Evolutionary conservation across 1,139 yeast species (phyloP).

Genomic region (Lodderomyces beijingensis): DNA sequence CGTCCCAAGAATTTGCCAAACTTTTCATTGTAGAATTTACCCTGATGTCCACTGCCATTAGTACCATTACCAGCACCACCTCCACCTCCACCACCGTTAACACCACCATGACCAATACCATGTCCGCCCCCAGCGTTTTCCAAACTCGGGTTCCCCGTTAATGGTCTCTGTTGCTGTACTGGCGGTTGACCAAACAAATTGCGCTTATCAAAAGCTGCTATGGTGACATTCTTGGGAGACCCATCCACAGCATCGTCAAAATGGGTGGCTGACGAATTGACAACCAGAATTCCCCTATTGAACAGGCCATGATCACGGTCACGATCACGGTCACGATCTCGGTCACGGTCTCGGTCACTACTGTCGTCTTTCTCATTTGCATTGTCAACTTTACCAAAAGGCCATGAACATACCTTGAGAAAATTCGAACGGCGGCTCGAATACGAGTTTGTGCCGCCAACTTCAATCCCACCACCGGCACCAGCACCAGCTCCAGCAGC

Average conservation of each 20-base stretch:
- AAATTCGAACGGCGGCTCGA: conserved; percentile 10
- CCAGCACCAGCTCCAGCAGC: conserved; percentile 2
- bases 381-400: conserved; percentile 11
- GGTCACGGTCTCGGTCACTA: too few relatives aligned
- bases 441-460: conserved; percentile 1
- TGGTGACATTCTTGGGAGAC: conserved; percentile 3
- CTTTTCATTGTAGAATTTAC: conserved; percentile 6
- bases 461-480: neutral
- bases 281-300: too few relatives aligned
- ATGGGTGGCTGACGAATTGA: conserved; percentile 1
- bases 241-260: neutral
- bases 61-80: neutral
- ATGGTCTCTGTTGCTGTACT: conserved; percentile 5
- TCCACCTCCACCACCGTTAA: conserved; percentile 3
- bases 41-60: neutral
- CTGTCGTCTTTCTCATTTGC: conserved; percentile 6
- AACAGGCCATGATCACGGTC: too few relatives aligned
- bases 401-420: conserved; percentile 14
- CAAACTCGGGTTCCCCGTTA: conserved; percentile 13
- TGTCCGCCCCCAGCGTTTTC: conserved; percentile 11
- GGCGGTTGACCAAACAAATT: neutral
- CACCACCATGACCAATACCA: neutral
- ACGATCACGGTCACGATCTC: neutral
- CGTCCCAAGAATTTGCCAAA: conserved; percentile 7
- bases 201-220: conserved; percentile 4